Percentiles rank a stretch among this genome's conserved stretches.
Conservation (phyloP, 179 eudicot genomes). For the Sideroxylon spinosum region DNA sequence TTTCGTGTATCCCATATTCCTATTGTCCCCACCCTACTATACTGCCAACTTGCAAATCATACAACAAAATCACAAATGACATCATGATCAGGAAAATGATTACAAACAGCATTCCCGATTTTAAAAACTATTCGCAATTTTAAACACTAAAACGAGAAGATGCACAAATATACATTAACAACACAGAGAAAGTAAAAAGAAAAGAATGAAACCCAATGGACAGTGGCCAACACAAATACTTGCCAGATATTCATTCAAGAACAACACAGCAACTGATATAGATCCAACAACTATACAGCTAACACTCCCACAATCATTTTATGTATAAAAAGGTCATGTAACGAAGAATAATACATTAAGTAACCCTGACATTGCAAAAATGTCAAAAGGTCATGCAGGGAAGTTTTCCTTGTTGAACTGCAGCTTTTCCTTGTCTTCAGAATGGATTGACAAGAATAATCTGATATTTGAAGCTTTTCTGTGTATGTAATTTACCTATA, state of each 20-base stretch:
- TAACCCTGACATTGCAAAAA: constrained; percentile 57
- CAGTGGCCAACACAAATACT: neutral
- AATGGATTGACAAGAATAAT: constrained; percentile 16
- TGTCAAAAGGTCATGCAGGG: constrained; percentile 54
- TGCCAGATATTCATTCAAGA: neutral
- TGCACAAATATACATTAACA: neutral
- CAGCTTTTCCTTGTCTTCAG: constrained; percentile 26
- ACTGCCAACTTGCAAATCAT: neutral
- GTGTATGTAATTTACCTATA: constrained; percentile 11
- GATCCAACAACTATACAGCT: neutral
- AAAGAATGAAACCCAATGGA: neutral
- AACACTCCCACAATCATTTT: neutral
- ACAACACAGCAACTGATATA: neutral
- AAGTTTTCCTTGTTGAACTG: constrained; percentile 28
- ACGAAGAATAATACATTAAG: constrained; percentile 48
- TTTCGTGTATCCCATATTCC: neutral
- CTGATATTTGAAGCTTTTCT: constrained; percentile 17
- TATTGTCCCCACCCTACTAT: neutral
- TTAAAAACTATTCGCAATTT: neutral
- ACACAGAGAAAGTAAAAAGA: neutral
- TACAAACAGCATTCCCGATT: neutral
- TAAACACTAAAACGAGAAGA: neutral
- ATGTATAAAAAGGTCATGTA: neutral
- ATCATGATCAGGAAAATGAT: neutral
- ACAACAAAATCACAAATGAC: neutral